Conservation (phyloP, 78 protist genomes). For the slime mould (Dictyostelium discoideum) region dicty_2.7 NC_007090.3:3718001-3718500, state of each 20-base stretch:
- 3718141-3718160: neutral
- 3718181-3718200: conserved; percentile 29
- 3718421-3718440: conserved; percentile 45
- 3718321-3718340: conserved; percentile 53
- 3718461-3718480: conserved; percentile 51
- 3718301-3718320: conserved; percentile 69
- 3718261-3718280: conserved; percentile 12
- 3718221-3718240: conserved; percentile 39
- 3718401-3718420: conserved; percentile 67
- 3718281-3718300: conserved; percentile 54
- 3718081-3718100: conserved; percentile 68
- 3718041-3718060: conserved; percentile 22
- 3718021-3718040: conserved; percentile 35
- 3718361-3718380: conserved; percentile 71
- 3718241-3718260: neutral
- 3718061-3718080: conserved; percentile 35
- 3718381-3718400: conserved; percentile 61
- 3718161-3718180: neutral
- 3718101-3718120: neutral
- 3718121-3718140: neutral
- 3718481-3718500: conserved; percentile 66
- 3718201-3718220: conserved; percentile 64
- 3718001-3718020: conserved; percentile 65
- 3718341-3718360: conserved; percentile 53
- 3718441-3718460: conserved; percentile 26